Base-by-base conservation (phyloP, 768 basidiomycete genomes). In the Pisolithus tinctorius region DNA sequence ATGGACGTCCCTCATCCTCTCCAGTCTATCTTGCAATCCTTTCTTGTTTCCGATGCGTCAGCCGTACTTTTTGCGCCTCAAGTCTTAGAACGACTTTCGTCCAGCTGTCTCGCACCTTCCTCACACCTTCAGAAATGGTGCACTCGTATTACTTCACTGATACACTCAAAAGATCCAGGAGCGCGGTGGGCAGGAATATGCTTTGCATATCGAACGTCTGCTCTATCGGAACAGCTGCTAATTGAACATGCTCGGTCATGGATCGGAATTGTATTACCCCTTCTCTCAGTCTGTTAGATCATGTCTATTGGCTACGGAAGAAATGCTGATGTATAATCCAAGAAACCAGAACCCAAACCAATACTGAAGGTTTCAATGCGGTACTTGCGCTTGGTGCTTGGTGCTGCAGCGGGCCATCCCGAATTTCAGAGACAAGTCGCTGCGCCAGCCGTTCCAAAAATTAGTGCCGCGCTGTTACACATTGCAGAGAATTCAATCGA, bases 361-460 rank as follows among this genome's bases (percentile, higher is more conserved):
- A 73, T 73, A 9, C 51, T 82, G 37, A 86, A 81, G 63, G 83
- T 81, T 4, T 72, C 81, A 11, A 76, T 88, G n/a, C 75, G 82
- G 42, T 79, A 91, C 16, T 60, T 88, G 45, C 66, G 77, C 39
- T 67, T 74, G 20, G 75, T 93, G 4, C 86, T 90, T 60, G 77
- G 74, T 26, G 71, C 69, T 48, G 80, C 83, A 2, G 68, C 69
- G 23, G 78, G 81, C 62, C 71, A 79, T n/a, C 72, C 82, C 29
- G 90, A 92, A 65, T 92, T 90, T 65, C 87, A 91, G 62, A 74
- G 91, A 61, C 89, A 92, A 65, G 71, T 90, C 4, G 79, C 78
- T 34, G 72, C 75, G 4, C 89, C 91, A 2, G 82, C 82, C 58
- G 74, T 90, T 25, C 75, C 83, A 16, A 92, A 89, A 69, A 82